These are phyloP conservation scores for Globisporangium spinosum DNA, from an alignment of 352 stramenopile genomes.

Conservation along the genomic window DNA sequence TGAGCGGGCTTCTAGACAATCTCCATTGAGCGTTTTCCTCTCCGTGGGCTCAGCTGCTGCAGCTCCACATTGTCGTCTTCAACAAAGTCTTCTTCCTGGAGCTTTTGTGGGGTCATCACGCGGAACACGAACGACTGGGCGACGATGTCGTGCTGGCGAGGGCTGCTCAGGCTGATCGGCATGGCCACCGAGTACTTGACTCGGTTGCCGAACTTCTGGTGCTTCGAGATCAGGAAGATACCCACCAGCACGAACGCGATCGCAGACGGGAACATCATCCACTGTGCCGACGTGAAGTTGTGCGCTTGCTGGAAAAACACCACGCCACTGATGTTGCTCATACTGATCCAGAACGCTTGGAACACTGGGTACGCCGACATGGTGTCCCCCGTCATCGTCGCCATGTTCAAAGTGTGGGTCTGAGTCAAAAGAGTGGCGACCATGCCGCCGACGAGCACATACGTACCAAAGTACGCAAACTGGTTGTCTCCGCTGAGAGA, in stretches of 20 bases:
- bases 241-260: conserved; percentile 69
- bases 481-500: conserved; percentile 82
- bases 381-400: conserved; percentile 81
- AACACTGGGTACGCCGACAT: conserved; percentile 87
- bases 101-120: conserved; percentile 72
- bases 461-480: conserved; percentile 82
- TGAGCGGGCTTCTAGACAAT: conserved; percentile 33
- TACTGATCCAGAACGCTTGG: conserved; percentile 87
- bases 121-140: conserved; percentile 88
- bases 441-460: conserved; percentile 76
- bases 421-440: conserved; percentile 71
- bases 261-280: conserved; percentile 76
- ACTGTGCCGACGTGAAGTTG: conserved; percentile 77
- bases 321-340: conserved; percentile 85
- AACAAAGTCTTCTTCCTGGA: conserved; percentile 58
- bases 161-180: conserved; percentile 83
- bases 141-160: conserved; percentile 83
- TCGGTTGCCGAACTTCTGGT: conserved; percentile 86
- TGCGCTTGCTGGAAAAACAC: conserved; percentile 87
- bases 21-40: conserved; percentile 29
- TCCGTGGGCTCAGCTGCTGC: conserved; percentile 22
- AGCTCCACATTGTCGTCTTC: conserved; percentile 28
- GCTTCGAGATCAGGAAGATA: conserved; percentile 81
- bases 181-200: conserved; percentile 89
- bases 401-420: conserved; percentile 84